Percentiles rank a stretch among this genome's conserved stretches.
These are phyloP conservation scores for Cystofilobasidium macerans DNA, from an alignment of 768 basidiomycete genomes.

Conservation along the genomic window DNA sequence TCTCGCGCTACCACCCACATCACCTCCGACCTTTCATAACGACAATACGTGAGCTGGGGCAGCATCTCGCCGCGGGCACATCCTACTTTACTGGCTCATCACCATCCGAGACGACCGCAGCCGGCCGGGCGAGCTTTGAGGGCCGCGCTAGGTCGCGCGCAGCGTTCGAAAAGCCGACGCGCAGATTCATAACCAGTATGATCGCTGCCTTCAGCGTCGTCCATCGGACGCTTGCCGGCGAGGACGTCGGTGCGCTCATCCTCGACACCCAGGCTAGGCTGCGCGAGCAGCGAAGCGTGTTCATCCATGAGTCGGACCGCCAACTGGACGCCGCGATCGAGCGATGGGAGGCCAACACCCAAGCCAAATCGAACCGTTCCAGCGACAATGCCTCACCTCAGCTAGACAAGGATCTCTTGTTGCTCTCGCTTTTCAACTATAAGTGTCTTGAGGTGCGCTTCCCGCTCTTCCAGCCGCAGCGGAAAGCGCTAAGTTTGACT, in stretches of 20 bases:
- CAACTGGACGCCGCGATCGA: constrained; percentile 13
- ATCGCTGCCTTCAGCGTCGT: constrained; percentile 8
- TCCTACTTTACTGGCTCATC: constrained; percentile 10
- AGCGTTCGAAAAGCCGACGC: constrained; percentile 13
- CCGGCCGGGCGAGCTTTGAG: not conserved
- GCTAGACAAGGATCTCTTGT: constrained; percentile 21
- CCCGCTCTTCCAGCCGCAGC: no score
- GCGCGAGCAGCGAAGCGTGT: not conserved
- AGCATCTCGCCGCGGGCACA: constrained; percentile 17
- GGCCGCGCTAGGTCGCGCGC: not conserved
- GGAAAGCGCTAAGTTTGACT: no score
- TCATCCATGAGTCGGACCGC: constrained; percentile 10
- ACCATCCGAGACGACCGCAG: not conserved
- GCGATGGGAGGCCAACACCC: constrained; percentile 13
- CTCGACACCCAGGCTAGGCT: not conserved
- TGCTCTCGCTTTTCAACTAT: constrained; percentile 17
- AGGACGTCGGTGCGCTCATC: not conserved
- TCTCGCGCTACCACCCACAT: constrained; percentile 6
- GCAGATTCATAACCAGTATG: constrained; percentile 2
- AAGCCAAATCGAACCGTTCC: not conserved
- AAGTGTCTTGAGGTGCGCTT: constrained; percentile 14
- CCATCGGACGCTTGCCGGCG: constrained; percentile 15
- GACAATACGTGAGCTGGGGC: constrained; percentile 5
- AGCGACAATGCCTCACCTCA: not conserved
- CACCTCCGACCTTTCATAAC: constrained; percentile 21